Base-by-base conservation (phyloP, 768 basidiomycete species). In the Megacollybia marginata region DNA sequence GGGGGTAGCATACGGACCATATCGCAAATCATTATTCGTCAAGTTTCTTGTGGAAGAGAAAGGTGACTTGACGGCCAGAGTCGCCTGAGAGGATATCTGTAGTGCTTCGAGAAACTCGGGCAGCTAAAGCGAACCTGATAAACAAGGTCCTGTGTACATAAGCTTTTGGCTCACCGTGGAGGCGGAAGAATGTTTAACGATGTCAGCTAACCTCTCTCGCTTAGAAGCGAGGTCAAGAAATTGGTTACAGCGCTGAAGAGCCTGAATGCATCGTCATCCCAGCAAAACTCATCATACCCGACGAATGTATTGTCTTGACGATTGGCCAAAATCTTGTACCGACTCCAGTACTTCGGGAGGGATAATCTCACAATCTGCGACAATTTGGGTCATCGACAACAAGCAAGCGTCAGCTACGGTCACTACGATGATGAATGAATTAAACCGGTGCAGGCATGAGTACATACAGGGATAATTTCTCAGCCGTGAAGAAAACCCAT, bases 331-430 rank as follows among this genome's bases (percentile, higher is more conserved):
- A 34, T 65, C 65, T 18, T 64, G 62, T 10, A 88, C 77, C 12
- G 59, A 54, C 19, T 60, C 62, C 12, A 68, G 54, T 19, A 79
- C 69, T 6, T 75, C 65, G 16, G 68, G 59, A 4, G 83, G 76
- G 10, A 85, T 59, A 19, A 74, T 66, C 9, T 78, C 74, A 56
- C 80, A 83, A 16, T 80, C 75, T 2, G 75, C 78, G 45, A 76
- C 70, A 31, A 89, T 54, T 48, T 87, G 74, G 33, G 90, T 64
- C 82, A 92, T 85, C 3, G 82, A 73, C 32, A 91, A 60, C 31
- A 92, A 64, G 52, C 79, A 80, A 4, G 80, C 80, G 51, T 92
- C 89, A 59, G 87, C 85, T 8, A 91, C 77, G 28, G 82, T 69
- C 33, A 76, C 88, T 91, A 53, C 23, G 42, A 38, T n/a, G 42